Evolutionary conservation across 1,139 yeast species (phyloP), one percentile per base, ranked within the genome.

Genomic region (Kazachstania sp.): DNA sequence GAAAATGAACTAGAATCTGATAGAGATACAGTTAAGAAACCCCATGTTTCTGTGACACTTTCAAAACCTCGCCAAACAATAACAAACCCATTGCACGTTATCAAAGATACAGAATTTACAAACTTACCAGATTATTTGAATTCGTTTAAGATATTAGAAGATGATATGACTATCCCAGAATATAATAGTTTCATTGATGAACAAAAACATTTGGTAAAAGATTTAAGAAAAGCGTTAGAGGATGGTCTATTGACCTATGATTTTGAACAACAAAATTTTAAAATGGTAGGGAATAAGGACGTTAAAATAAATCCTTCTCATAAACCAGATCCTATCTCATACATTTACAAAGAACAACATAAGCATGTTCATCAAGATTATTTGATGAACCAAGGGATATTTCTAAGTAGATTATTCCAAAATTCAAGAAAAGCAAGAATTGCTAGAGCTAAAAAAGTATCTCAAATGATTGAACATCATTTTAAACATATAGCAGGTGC

Each of bases 401-500:
- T 80, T 42, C 78, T 87, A 59, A 77, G 95, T 6, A 83, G 79
- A 55, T 68, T 86, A 8, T 81, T 87, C 55, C 79, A 77, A 48
- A 92, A 83, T 52, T 74, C 78, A 51, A 74, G 87, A 45, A 78
- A 72, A 51, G 77, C 78, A 29, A 86, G 85, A 56, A 75, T 79
- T 28, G 74, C 82, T n/a, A 72, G 81, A 52, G 81, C 87, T 1
- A 77, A 82, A 57, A 86, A 80, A 56, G 74, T 88, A 15, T 83
- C 97, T 0, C 79, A 75, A 43, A 86, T 88, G 85, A 71, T 94
- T 31, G 97, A 90, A 51, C 80, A 75, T 45, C 94, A 92, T 68
- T 92, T 88, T 69, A 85, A 84, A 58, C 81, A 88, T 65, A 75
- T 86, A 49, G 81, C 83, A 1, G 95, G 95, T 45, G 95, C 95